phyloP scores from a whole-genome alignment of 192 early-diverging fungal species.

The Coemansia asiatica region DNA sequence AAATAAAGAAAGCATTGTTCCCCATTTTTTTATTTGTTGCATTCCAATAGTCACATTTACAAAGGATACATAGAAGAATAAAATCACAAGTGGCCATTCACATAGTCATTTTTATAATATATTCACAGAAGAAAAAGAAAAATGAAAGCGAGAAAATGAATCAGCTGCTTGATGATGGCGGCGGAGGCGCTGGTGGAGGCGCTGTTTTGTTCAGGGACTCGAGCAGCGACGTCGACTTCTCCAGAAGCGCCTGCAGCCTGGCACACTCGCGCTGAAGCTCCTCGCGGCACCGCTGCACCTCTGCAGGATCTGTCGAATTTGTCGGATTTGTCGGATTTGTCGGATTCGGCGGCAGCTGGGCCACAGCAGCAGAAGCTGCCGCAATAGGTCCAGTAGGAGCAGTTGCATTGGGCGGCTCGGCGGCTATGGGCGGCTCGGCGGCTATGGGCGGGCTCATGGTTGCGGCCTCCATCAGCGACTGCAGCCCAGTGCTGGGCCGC shows the following conservation, averaged over 20 bases:
- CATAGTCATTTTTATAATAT: not conserved
- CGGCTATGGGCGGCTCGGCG: not conserved
- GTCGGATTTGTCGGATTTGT: not conserved
- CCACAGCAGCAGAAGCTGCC: too few relatives aligned
- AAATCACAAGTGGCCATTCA: not conserved
- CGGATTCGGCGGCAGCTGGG: too few relatives aligned
- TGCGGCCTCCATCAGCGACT: slow-evolving; percentile 27
- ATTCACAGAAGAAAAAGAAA: not conserved
- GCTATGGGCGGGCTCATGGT: slow-evolving; percentile 23
- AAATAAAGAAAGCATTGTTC: not conserved
- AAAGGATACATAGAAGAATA: not conserved
- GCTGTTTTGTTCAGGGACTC: slow-evolving; percentile 29
- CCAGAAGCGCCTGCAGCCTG: slow-evolving; percentile 34
- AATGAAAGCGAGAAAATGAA: not conserved
- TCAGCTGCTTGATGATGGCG: slow-evolving; percentile 1
- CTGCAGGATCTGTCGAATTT: slow-evolving; percentile 11
- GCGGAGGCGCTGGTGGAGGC: not conserved
- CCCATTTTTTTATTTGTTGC: not conserved
- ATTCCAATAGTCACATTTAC: not conserved
- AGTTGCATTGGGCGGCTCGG: too few relatives aligned
- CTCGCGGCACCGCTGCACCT: slow-evolving; percentile 34
- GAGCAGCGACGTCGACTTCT: slow-evolving; percentile 38
- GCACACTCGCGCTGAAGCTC: slow-evolving; percentile 47
- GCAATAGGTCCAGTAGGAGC: too few relatives aligned
- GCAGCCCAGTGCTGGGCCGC: slow-evolving; percentile 6